A percentile compares a stretch with the other conserved stretches of the same genome.
Conservation (phyloP, 768 basidiomycete genomes). For the Macrolepiota albuminosa region DNA sequence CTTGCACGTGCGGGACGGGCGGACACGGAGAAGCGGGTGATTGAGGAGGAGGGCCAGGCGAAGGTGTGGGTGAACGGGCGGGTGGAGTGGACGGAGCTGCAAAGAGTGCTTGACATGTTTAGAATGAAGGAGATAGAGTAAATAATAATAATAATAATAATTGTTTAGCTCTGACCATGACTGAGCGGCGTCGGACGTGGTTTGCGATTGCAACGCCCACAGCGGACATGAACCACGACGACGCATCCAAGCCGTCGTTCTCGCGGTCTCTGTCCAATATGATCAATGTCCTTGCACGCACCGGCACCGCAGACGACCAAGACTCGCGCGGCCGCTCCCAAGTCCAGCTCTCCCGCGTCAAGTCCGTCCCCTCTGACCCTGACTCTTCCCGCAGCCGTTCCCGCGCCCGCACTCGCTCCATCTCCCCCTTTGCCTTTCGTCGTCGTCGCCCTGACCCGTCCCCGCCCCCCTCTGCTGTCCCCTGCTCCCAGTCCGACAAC, state of each 20-base stretch:
- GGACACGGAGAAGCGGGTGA: constrained; percentile 31
- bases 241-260: constrained; percentile 39
- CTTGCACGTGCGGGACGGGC: constrained; percentile 43
- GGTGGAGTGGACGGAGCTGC: constrained; percentile 8
- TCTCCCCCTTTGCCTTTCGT: constrained; percentile 77
- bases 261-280: constrained; percentile 62
- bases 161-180: constrained; percentile 12
- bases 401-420: constrained; percentile 54
- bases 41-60: constrained; percentile 35
- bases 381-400: constrained; percentile 43
- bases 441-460: constrained; percentile 59
- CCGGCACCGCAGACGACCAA: constrained; percentile 25
- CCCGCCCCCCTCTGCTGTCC: constrained; percentile 50
- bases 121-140: background rate
- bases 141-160: background rate
- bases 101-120: background rate
- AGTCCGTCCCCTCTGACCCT: constrained; percentile 8
- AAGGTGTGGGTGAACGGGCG: constrained; percentile 37
- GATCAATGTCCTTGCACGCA: constrained; percentile 65
- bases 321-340: constrained; percentile 49
- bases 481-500: constrained; percentile 57
- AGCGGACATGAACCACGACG: background rate
- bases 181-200: constrained; percentile 31
- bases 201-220: too few species aligned
- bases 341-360: constrained; percentile 34